Conservation (phyloP, 1,284 basidiomycete genomes). For the Irpex sp. region DNA sequence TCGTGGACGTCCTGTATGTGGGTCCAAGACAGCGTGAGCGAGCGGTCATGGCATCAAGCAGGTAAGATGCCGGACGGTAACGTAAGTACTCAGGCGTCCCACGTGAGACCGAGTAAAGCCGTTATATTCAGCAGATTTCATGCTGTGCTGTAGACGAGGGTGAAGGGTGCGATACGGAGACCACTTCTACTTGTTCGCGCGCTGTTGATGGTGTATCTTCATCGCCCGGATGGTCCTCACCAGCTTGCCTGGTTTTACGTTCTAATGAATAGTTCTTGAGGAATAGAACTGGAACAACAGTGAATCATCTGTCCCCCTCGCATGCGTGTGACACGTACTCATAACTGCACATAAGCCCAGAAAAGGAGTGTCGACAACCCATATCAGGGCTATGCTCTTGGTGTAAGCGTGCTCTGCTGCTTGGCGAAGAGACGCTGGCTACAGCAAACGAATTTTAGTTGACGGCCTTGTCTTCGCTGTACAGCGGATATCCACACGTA, state of each 20-base stretch:
- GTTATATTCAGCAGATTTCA: neutral
- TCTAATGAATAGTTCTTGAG: conserved; percentile 12
- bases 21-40: neutral
- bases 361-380: conserved; percentile 59
- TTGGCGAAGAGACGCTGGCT: conserved; percentile 26
- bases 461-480: no score
- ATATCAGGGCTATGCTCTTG: conserved; percentile 57
- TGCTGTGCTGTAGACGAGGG: neutral
- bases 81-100: no score
- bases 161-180: neutral
- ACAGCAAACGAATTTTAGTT: neutral
- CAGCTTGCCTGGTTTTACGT: conserved; percentile 1
- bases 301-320: neutral
- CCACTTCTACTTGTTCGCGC: neutral
- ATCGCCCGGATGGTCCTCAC: neutral
- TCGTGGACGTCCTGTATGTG: neutral
- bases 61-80: no score
- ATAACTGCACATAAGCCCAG: conserved; percentile 46
- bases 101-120: no score
- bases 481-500: conserved; percentile 20
- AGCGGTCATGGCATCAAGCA: no score
- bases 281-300: conserved; percentile 7
- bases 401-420: conserved; percentile 63
- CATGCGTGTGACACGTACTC: conserved; percentile 30
- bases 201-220: neutral